Conservation (phyloP, 768 basidiomycete species). For the Lentinula edodes region DNA sequence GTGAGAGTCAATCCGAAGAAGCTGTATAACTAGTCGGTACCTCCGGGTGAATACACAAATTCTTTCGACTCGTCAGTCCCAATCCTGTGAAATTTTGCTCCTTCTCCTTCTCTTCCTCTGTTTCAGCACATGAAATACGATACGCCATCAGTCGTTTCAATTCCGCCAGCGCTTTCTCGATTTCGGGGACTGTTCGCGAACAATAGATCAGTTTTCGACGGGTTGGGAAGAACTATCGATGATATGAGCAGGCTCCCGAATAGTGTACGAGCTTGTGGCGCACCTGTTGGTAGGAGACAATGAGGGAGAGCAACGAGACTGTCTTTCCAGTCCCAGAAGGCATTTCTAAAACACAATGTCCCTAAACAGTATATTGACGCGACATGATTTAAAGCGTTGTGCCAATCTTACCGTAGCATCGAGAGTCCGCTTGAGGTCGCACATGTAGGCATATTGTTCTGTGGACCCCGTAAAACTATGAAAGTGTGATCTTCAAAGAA, state of each 20-base stretch:
- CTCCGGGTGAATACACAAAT: slow-evolving; percentile 92
- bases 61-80: slow-evolving; percentile 93
- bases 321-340: slow-evolving; percentile 99
- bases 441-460: slow-evolving; percentile 99
- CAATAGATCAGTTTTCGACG: slow-evolving; percentile 96
- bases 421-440: slow-evolving; percentile 92
- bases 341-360: slow-evolving; percentile 99
- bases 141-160: slow-evolving; percentile 92
- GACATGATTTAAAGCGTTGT: background rate
- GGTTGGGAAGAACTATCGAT: slow-evolving; percentile 78
- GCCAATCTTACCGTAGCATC: slow-evolving; percentile 71
- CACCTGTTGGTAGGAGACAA: slow-evolving; percentile 97
- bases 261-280: background rate
- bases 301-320: slow-evolving; percentile 89
- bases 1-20: background rate
- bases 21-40: slow-evolving; percentile 32
- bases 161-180: slow-evolving; percentile 96
- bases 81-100: slow-evolving; percentile 83
- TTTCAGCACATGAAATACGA: slow-evolving; percentile 67
- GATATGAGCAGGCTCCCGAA: background rate
- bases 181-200: slow-evolving; percentile 98
- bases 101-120: slow-evolving; percentile 67
- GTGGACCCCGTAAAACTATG: slow-evolving; percentile 5
- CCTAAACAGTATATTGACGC: slow-evolving; percentile 41
- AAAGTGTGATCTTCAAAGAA: slow-evolving; percentile 9